Evolutionary conservation across 164 flowering plant species (phyloP).

Genomic region (Aristolochia californica): DNA sequence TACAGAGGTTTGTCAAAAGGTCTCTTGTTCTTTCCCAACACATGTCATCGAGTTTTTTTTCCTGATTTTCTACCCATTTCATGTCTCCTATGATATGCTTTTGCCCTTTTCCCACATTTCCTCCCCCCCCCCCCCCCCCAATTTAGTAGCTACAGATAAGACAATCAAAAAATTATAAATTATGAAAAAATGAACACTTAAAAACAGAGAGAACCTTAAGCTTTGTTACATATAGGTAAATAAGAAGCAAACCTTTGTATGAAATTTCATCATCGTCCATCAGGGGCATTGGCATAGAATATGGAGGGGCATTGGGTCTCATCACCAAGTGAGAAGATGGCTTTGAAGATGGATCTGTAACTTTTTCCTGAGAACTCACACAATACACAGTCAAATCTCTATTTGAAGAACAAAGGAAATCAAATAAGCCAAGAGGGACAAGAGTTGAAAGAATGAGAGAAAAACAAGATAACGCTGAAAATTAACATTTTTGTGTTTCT

Average conservation of each 20-base stretch:
- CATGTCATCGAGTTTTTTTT: no score
- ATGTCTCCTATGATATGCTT: no score
- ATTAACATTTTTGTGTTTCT: not conserved
- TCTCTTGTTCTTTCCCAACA: no score
- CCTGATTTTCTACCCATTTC: no score
- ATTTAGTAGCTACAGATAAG: no score
- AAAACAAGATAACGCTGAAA: not conserved
- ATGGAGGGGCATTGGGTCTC: not conserved
- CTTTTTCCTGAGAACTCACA: slow-evolving; percentile 1
- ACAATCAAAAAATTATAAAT: not conserved
- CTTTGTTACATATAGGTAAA: not conserved
- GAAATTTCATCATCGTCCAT: slow-evolving; percentile 1
- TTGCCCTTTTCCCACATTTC: no score
- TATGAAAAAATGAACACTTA: not conserved
- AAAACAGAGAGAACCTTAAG: not conserved
- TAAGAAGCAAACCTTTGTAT: not conserved
- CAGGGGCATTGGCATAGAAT: not conserved
- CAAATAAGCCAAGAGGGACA: not conserved
- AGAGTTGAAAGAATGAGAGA: not conserved
- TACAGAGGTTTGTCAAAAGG: no score
- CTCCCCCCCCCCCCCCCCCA: no score
- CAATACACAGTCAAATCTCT: not conserved
- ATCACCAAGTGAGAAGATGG: not conserved
- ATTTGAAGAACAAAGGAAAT: not conserved
- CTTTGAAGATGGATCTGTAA: not conserved